These are phyloP conservation scores for Rhizopus sp. DNA, from an alignment of 371 early-diverging fungal genomes.

Conservation along the genomic window DNA sequence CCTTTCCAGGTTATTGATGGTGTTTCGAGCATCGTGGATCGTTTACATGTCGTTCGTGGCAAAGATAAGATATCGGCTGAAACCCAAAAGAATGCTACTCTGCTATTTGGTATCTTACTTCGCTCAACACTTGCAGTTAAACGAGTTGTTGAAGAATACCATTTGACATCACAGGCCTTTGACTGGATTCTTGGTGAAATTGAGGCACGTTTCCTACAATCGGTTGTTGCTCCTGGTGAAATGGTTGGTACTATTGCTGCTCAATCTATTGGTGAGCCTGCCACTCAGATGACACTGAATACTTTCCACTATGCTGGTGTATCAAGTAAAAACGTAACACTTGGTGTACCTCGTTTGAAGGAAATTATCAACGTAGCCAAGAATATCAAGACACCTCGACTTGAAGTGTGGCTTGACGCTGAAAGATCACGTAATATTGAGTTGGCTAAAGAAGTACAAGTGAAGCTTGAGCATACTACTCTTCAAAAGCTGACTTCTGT, in stretches of 20 bases:
- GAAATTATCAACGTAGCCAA: slow-evolving; percentile 99
- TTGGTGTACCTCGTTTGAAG: slow-evolving; percentile 99
- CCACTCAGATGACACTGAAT: slow-evolving; percentile 99
- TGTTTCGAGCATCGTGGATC: slow-evolving; percentile 72
- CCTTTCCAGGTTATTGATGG: slow-evolving; percentile 82
- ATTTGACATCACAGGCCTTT: slow-evolving; percentile 85
- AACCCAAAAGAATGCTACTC: slow-evolving; percentile 91
- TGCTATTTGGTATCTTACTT: slow-evolving; percentile 86
- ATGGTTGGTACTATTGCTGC: slow-evolving; percentile 99
- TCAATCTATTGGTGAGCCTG: slow-evolving; percentile 99
- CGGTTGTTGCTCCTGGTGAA: slow-evolving; percentile 96
- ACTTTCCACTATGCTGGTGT: slow-evolving; percentile 99
- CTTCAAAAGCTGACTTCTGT: slow-evolving; percentile 81
- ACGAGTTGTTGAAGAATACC: slow-evolving; percentile 91
- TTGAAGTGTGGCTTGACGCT: slow-evolving; percentile 84
- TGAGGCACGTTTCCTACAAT: slow-evolving; percentile 84
- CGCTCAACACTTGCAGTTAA: slow-evolving; percentile 84
- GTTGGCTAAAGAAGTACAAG: slow-evolving; percentile 91
- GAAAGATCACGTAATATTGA: slow-evolving; percentile 80
- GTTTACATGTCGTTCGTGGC: slow-evolving; percentile 85
- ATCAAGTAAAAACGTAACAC: slow-evolving; percentile 95
- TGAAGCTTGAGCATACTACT: slow-evolving; percentile 91
- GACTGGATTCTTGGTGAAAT: slow-evolving; percentile 95
- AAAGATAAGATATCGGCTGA: slow-evolving; percentile 81
- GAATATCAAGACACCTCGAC: slow-evolving; percentile 96